Base-by-base conservation (phyloP, 106 monocot genomes). In the Dendrobium chrysotoxum region DNA sequence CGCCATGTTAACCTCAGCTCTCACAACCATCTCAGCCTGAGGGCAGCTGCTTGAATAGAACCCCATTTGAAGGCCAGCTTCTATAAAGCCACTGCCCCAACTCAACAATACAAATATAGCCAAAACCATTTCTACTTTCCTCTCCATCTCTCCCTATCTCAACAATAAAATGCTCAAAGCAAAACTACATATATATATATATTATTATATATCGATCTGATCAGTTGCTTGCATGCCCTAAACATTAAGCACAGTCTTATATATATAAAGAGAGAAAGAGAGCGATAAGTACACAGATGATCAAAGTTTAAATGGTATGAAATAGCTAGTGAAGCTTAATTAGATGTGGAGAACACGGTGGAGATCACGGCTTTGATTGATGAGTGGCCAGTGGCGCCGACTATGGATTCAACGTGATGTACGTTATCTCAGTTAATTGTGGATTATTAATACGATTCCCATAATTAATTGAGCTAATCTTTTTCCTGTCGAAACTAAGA, bases 21-120 rank as follows among this genome's bases (percentile, higher is more conserved):
- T 45, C 16, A 88, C 87, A 12, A 85, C 40, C 16, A 4, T 21
- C 68, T 86, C 86, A 13, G 83, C 88, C n/a, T 65, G 20, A 1
- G 85, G 82, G 53, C 85, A 88, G 16, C 28, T 82, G 20, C 42
- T 30, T 9, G 10, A 8, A 38, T 84, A 81, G 58, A 75, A 81
- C 0, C 75, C 84, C 13, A 76, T 46, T 16, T 87, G 74, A 18
- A 75, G 74, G 40, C n/a, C 41, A 41, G 40, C 71, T 71, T 71
- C 30, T 38, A 13, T 15, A 2, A 71, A 38, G 7, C 25, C 38
- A 35, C 35, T 4, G 2, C 38, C 38, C 71, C 38, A 71, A 18
- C 28, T 28, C 71, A 28, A 71, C 26, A 71, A 28, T 35, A 17
- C 28, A 38, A 35, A 11, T 3, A 50, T 3, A 71, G 38, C 71